Evolutionary conservation across 495 filamentous ascomycete species (phyloP).

Genomic region (Talaromyces wortmannii): DNA sequence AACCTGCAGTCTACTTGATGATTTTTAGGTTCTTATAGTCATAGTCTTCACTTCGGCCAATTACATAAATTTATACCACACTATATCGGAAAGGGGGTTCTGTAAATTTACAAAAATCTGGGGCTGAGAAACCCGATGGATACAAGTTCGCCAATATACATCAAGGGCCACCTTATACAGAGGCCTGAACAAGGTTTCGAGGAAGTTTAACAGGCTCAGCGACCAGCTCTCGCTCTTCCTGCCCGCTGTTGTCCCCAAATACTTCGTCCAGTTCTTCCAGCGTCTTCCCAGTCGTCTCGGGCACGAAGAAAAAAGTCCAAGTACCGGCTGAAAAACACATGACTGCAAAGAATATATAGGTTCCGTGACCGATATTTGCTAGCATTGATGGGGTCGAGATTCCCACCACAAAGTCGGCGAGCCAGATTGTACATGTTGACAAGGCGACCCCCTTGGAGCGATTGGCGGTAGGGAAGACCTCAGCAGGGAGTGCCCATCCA

Average conservation of each 20-base stretch:
- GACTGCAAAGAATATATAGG: slow-evolving; percentile 59
- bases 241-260: slow-evolving; percentile 27
- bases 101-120: too few species aligned
- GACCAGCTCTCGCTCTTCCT: slow-evolving; percentile 4
- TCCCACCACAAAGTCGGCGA: slow-evolving; percentile 57
- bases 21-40: too few species aligned
- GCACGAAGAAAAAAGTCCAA: slow-evolving; percentile 53
- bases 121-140: too few species aligned
- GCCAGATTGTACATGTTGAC: slow-evolving; percentile 54
- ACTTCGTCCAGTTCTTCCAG: slow-evolving; percentile 57
- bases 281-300: slow-evolving; percentile 59
- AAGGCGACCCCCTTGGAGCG: slow-evolving; percentile 57
- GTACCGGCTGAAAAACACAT: slow-evolving; percentile 48
- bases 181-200: too few species aligned
- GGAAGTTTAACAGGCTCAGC: too few species aligned
- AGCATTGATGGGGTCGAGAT: slow-evolving; percentile 59
- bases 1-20: too few species aligned
- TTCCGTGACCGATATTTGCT: slow-evolving; percentile 51
- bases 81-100: too few species aligned
- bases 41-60: too few species aligned
- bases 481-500: slow-evolving; percentile 60
- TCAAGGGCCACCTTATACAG: too few species aligned
- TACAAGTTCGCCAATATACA: too few species aligned
- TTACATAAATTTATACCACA: too few species aligned
- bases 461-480: slow-evolving; percentile 59